Evolutionary conservation across 2,329 filamentous ascomycete genomes (phyloP).

Genomic region (Tolypocladium tropicale): DNA sequence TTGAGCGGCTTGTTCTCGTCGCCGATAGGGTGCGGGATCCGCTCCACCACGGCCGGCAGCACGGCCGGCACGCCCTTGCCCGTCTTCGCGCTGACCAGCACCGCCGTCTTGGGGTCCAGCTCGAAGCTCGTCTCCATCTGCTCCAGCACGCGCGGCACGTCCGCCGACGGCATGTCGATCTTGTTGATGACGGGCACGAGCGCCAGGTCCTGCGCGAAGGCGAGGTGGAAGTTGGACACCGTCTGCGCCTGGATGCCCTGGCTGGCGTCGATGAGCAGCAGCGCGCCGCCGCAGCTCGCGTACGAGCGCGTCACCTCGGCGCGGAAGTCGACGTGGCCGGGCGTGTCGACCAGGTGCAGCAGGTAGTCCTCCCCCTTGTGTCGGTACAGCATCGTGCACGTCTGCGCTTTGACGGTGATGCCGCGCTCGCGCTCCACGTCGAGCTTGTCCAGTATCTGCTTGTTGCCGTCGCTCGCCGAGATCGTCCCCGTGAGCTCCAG

Average conservation of each 20-base stretch:
- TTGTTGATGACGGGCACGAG: slow-evolving; percentile 95
- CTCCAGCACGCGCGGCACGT: slow-evolving; percentile 73
- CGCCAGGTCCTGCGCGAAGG: slow-evolving; percentile 80
- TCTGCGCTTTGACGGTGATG: slow-evolving; percentile 98
- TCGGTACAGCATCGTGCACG: slow-evolving; percentile 94
- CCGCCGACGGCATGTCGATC: slow-evolving; percentile 83
- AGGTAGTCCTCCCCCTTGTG: slow-evolving; percentile 81
- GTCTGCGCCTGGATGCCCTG: slow-evolving; percentile 97
- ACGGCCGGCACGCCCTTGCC: slow-evolving; percentile 78
- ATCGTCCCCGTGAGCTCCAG: slow-evolving; percentile 94
- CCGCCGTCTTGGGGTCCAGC: slow-evolving; percentile 63
- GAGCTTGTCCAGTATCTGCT: slow-evolving; percentile 93
- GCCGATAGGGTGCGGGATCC: slow-evolving; percentile 72
- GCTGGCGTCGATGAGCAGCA: slow-evolving; percentile 89
- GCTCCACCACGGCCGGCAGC: slow-evolving; percentile 74
- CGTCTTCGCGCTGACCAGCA: slow-evolving; percentile 80
- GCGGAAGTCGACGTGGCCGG: slow-evolving; percentile 94
- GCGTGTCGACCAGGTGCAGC: slow-evolving; percentile 90
- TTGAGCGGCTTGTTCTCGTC: slow-evolving; percentile 63
- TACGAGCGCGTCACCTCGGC: slow-evolving; percentile 95
- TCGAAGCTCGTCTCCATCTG: slow-evolving; percentile 86
- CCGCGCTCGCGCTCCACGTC: slow-evolving; percentile 93
- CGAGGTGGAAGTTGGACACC: slow-evolving; percentile 96
- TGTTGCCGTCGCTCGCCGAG: slow-evolving; percentile 66
- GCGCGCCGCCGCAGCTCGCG: slow-evolving; percentile 85